A percentile compares a stretch with the other conserved stretches of the same genome.
Evolutionary conservation across 345 rosid genomes (phyloP).

Genomic region (Dimocarpus longan): DNA sequence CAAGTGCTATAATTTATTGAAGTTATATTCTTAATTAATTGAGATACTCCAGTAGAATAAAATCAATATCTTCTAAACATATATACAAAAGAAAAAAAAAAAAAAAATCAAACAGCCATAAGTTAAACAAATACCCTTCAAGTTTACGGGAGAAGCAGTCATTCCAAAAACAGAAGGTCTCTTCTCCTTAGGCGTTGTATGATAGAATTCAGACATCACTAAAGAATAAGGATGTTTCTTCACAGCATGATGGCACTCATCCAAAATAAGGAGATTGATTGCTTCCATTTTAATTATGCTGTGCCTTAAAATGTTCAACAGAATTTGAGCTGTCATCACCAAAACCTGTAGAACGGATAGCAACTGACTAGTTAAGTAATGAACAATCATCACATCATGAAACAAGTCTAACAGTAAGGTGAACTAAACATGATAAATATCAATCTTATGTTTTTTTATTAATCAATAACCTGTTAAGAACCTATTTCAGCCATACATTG

Average conservation of each 20-base stretch:
- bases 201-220: conserved; percentile 99
- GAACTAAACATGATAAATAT: neutral
- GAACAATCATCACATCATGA: conserved; percentile 12
- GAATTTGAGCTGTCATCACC: conserved; percentile 98
- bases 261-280: conserved; percentile 86
- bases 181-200: conserved; percentile 82
- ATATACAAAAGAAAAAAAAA: conserved; percentile 6
- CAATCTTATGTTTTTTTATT: neutral
- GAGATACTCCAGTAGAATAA: neutral
- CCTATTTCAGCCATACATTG: neutral
- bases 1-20: neutral
- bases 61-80: neutral
- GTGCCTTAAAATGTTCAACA: conserved; percentile 93
- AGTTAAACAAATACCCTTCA: conserved; percentile 64
- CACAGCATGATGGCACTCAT: conserved; percentile 99
- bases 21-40: neutral
- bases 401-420: neutral
- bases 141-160: conserved; percentile 99
- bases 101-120: conserved; percentile 4
- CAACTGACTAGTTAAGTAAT: conserved; percentile 17
- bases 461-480: neutral
- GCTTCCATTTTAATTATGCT: conserved; percentile 93
- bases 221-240: conserved; percentile 98
- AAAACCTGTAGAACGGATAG: conserved; percentile 55
- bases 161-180: conserved; percentile 96